Evolutionary conservation across 2,329 filamentous ascomycete species (phyloP).

Genomic region (Calonectria honghensis): DNA sequence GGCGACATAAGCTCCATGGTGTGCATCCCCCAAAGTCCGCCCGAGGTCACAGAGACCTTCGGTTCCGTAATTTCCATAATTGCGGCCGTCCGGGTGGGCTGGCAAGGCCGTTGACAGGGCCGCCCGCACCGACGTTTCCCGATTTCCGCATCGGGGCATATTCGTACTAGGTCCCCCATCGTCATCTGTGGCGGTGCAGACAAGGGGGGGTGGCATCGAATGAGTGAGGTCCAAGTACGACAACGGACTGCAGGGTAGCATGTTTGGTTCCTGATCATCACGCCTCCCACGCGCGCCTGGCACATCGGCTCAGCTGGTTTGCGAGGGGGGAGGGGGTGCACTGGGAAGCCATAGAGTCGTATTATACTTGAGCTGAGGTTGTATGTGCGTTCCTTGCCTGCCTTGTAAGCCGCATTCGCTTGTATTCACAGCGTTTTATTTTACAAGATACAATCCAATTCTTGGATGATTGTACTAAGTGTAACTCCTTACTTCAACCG

Average conservation of each 20-base stretch:
- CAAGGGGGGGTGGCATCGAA: not conserved
- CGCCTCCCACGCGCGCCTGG: no score
- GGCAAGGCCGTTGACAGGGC: not conserved
- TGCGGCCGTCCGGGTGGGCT: no score
- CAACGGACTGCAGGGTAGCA: slow-evolving; percentile 5
- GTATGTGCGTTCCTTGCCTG: not conserved
- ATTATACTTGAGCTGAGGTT: no score
- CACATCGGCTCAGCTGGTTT: not conserved
- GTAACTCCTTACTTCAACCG: no score
- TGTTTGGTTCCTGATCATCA: slow-evolving; percentile 13
- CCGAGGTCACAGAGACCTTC: not conserved
- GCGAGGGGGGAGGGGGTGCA: not conserved
- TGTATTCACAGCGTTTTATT: not conserved
- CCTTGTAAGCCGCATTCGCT: not conserved
- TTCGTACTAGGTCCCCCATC: not conserved
- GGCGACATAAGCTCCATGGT: not conserved
- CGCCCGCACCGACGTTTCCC: not conserved
- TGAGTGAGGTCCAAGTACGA: not conserved
- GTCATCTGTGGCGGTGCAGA: slow-evolving; percentile 26
- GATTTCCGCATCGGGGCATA: slow-evolving; percentile 20
- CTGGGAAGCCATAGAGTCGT: not conserved
- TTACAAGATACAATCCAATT: not conserved
- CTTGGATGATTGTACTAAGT: no score
- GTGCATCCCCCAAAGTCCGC: not conserved
- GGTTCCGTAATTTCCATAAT: slow-evolving; percentile 8